A percentile compares a stretch with the other conserved stretches of the same genome.
phyloP scores from a whole-genome alignment of 345 rosid species.

The Rhizophora apiculata region DNA sequence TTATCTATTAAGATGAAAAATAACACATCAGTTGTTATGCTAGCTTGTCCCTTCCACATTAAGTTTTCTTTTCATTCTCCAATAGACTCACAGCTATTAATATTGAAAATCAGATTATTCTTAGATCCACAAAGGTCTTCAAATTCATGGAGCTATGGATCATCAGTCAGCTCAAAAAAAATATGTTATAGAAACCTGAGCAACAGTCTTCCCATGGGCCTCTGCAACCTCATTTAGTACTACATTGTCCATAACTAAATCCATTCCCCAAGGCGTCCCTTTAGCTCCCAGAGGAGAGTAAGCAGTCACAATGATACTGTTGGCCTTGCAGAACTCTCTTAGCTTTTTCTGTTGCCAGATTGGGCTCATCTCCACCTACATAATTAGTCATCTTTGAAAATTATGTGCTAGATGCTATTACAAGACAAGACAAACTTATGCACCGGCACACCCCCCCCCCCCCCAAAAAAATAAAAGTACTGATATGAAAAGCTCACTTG shows the following conservation, averaged over 20 bases:
- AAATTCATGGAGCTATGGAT: too few species aligned
- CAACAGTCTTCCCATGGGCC: conserved; percentile 20
- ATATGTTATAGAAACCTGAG: conserved; percentile 22
- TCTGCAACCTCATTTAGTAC: conserved; percentile 25
- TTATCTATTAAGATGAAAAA: too few species aligned
- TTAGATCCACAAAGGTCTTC: not conserved
- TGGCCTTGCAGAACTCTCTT: conserved; percentile 22
- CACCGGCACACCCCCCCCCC: not conserved
- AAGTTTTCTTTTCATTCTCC: too few species aligned
- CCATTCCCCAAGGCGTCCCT: conserved; percentile 25
- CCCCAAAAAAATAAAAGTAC: not conserved
- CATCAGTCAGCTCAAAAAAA: not conserved
- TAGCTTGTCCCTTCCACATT: too few species aligned
- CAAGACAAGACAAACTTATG: not conserved
- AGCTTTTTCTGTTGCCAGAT: conserved; percentile 33
- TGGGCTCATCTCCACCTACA: conserved; percentile 33
- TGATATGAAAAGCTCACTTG: not conserved
- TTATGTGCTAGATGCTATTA: not conserved
- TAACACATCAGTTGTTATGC: too few species aligned
- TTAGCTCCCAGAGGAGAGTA: conserved; percentile 29
- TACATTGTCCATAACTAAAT: conserved; percentile 18
- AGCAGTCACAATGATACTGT: conserved; percentile 18
- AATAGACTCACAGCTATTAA: too few species aligned
- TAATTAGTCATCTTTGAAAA: not conserved
- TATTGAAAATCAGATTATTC: too few species aligned